A percentile compares a stretch with the other conserved stretches of the same genome.
Evolutionary conservation across 2,329 filamentous ascomycete species (phyloP).

Genomic region (Calonectria pseudoturangicola): DNA sequence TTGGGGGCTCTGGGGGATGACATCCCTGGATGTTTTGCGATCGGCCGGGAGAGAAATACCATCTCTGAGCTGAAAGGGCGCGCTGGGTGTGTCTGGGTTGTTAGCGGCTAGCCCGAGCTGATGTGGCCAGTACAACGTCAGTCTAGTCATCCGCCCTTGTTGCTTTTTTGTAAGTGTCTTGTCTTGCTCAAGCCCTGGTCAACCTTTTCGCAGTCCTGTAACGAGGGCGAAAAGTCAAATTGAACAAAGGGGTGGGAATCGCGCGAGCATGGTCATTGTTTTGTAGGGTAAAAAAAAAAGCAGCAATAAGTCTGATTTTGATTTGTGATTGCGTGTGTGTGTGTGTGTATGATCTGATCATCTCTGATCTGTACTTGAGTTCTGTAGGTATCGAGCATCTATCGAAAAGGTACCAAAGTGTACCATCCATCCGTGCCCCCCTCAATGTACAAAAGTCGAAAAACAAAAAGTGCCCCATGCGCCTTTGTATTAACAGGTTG

Average conservation of each 20-base stretch:
- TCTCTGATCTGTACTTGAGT: constrained; percentile 21
- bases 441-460: constrained; percentile 22
- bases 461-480: constrained; percentile 10
- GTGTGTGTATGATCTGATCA: constrained; percentile 10
- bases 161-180: constrained; percentile 20
- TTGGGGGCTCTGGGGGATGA: constrained; percentile 23
- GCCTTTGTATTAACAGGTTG: constrained; percentile 28
- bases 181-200: constrained; percentile 6
- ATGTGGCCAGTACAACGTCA: constrained; percentile 20
- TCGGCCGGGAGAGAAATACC: constrained; percentile 28
- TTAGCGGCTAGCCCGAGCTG: constrained; percentile 27
- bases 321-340: background rate
- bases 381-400: constrained; percentile 35
- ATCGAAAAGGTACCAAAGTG: constrained; percentile 28
- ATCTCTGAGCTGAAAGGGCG: constrained; percentile 14
- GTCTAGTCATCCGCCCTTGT: constrained; percentile 21
- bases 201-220: constrained; percentile 12
- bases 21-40: constrained; percentile 19
- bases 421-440: constrained; percentile 20
- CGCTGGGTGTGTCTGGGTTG: constrained; percentile 22
- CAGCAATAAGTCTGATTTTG: background rate
- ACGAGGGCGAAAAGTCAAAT: constrained; percentile 20
- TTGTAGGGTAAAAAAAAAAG: background rate
- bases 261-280: background rate
- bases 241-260: constrained; percentile 1